Evolutionary conservation across 2,329 filamentous ascomycete genomes (phyloP), one percentile per base, ranked within the genome.

Genomic region (Fusarium albidum): DNA sequence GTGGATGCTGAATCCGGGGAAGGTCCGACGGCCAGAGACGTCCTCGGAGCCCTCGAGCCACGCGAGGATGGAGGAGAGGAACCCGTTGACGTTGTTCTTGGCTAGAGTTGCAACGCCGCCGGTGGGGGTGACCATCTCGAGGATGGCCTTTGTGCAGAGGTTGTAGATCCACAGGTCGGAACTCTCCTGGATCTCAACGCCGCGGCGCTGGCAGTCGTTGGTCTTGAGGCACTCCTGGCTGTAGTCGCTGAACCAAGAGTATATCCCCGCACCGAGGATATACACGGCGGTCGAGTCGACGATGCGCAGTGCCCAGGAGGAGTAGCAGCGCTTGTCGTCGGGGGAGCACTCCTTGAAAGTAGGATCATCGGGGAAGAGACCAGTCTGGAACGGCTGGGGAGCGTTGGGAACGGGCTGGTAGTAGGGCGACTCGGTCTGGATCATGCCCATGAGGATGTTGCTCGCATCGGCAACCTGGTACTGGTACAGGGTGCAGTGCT

Each of bases 391-490:
- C 2, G 61, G 55, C 7, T 27, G 42, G 12, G 62, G 53, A 6
- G 64, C 60, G 12, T 44, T 48, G 4, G 57, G 61, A 11, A 48
- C 31, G 3, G 61, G 53, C 17, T 67, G 63, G 29, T 43, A 65
- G 42, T 64, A 65, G 5, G 63, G 59, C 3, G 59, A 53, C 35
- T 69, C 65, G 9, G 65, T 78, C 57, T 82, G 80, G 50, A 82
- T 81, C 59, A 77, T 71, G 32, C 75, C 75, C 67, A 78, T 76
- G 63, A 77, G 77, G 63, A 81, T 67, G 65, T 81, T 77, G 61
- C 74, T 72, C 3, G 79, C 77, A 29, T 72, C 70, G 18, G 70
- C 70, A 60, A 81, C 69, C 52, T 81, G 75, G 69, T 82, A 82
- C 63, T 82, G 79, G 59, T 77, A 79, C 35, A 82, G 67, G 17